These are phyloP conservation scores for Candida freyschussii DNA, from an alignment of 1,139 yeast genomes.

Conservation along the genomic window DNA sequence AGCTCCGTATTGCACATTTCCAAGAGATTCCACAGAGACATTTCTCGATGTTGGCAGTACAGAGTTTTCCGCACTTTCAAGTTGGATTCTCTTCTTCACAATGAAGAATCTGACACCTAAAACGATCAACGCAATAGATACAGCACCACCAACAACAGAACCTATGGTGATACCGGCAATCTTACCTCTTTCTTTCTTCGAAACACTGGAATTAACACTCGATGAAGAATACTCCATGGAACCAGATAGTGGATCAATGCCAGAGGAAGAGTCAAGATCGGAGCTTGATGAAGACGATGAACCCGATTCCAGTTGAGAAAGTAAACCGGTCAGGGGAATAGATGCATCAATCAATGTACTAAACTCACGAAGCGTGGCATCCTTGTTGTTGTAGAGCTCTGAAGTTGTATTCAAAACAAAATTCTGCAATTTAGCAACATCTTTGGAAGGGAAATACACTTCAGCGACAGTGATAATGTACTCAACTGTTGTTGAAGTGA, in stretches of 20 bases:
- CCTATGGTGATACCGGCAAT: constrained; percentile 40
- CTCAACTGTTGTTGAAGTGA: constrained; percentile 40
- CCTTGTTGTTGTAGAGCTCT: constrained; percentile 45
- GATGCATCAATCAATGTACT: constrained; percentile 57
- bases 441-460: constrained; percentile 59
- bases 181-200: constrained; percentile 9
- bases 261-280: constrained; percentile 12
- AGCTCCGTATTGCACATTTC: constrained; percentile 24
- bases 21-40: constrained; percentile 27
- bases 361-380: constrained; percentile 41
- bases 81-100: constrained; percentile 28
- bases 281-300: constrained; percentile 23
- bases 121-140: constrained; percentile 50
- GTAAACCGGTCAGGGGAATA: constrained; percentile 56
- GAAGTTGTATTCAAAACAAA: constrained; percentile 43
- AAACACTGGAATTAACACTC: constrained; percentile 1
- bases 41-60: constrained; percentile 23
- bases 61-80: constrained; percentile 20
- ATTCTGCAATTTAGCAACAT: constrained; percentile 41
- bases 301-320: constrained; percentile 23
- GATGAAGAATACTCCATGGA: constrained; percentile 30
- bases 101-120: constrained; percentile 34
- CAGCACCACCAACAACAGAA: constrained; percentile 59
- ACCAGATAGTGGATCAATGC: constrained; percentile 24
- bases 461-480: constrained; percentile 75